phyloP scores from a whole-genome alignment of 2,329 filamentous ascomycete species.

The Ceratocystiopsis sp. region DNA sequence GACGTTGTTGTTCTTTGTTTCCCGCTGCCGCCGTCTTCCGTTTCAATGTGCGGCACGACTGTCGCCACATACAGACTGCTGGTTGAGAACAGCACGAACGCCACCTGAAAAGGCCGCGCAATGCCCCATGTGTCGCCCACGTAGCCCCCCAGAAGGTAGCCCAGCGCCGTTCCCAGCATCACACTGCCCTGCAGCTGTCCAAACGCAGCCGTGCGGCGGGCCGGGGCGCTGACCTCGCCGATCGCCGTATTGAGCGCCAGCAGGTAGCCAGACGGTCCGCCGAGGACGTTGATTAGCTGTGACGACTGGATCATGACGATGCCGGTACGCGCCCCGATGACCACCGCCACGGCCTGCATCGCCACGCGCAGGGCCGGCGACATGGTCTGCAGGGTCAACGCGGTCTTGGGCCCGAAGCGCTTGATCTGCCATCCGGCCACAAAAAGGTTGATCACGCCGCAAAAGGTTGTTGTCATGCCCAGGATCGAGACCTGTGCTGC shows the following conservation, averaged over 20 bases:
- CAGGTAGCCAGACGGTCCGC: conserved; percentile 53
- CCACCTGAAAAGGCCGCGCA: conserved; percentile 45
- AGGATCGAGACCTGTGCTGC: conserved; percentile 47
- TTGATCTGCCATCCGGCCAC: conserved; percentile 52
- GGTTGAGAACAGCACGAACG: conserved; percentile 37
- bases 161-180: conserved; percentile 49
- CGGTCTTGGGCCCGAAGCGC: conserved; percentile 42
- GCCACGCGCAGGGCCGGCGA: conserved; percentile 46
- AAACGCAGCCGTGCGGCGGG: conserved; percentile 44
- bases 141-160: conserved; percentile 46
- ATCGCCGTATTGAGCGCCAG: conserved; percentile 53
- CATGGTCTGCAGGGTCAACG: conserved; percentile 45
- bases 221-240: conserved; percentile 43
- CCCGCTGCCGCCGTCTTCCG: too few relatives aligned
- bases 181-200: conserved; percentile 49
- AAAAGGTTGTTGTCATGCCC: conserved; percentile 50
- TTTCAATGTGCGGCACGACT: conserved; percentile 34
- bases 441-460: conserved; percentile 48
- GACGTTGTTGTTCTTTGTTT: conserved; percentile 10
- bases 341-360: conserved; percentile 47
- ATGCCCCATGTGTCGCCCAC: conserved; percentile 48
- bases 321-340: conserved; percentile 41
- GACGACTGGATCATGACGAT: conserved; percentile 51
- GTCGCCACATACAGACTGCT: conserved; percentile 24
- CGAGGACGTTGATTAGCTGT: conserved; percentile 50